Conservation (phyloP, 73 alveolate genomes). For the Paramecium caudatum region DNA sequence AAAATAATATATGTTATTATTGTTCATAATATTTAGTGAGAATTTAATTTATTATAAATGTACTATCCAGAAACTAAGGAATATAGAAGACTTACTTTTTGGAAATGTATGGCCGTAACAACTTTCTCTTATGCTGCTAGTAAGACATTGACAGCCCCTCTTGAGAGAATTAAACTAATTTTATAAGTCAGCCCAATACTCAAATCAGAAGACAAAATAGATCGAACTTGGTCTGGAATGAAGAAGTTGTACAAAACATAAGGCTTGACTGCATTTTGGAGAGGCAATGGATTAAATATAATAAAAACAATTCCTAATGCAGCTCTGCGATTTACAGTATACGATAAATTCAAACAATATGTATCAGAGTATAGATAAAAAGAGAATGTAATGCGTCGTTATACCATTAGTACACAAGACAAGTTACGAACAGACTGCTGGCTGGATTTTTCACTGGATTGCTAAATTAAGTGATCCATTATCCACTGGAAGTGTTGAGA, state of each 20-base stretch:
- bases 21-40: background rate
- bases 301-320: slow-evolving; percentile 50
- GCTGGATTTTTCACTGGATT: slow-evolving; percentile 58
- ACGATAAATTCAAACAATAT: slow-evolving; percentile 54
- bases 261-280: slow-evolving; percentile 54
- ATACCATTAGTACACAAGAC: background rate
- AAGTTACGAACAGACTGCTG: slow-evolving; percentile 1
- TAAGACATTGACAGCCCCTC: slow-evolving; percentile 37
- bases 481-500: slow-evolving; percentile 48
- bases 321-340: slow-evolving; percentile 27
- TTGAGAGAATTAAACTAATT: slow-evolving; percentile 38
- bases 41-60: background rate
- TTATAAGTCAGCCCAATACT: slow-evolving; percentile 12
- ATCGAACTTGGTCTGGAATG: slow-evolving; percentile 47
- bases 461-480: background rate
- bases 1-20: background rate
- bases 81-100: slow-evolving; percentile 43
- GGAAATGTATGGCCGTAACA: slow-evolving; percentile 52
- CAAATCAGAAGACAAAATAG: slow-evolving; percentile 27
- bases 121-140: slow-evolving; percentile 49
- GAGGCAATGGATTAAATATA: slow-evolving; percentile 52
- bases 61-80: background rate
- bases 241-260: background rate
- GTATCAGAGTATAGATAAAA: slow-evolving; percentile 37
- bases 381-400: background rate